A percentile compares a stretch with the other conserved stretches of the same genome.
Conservation (phyloP, 169 alveolate genomes). For the Plasmodium gaboni region DNA sequence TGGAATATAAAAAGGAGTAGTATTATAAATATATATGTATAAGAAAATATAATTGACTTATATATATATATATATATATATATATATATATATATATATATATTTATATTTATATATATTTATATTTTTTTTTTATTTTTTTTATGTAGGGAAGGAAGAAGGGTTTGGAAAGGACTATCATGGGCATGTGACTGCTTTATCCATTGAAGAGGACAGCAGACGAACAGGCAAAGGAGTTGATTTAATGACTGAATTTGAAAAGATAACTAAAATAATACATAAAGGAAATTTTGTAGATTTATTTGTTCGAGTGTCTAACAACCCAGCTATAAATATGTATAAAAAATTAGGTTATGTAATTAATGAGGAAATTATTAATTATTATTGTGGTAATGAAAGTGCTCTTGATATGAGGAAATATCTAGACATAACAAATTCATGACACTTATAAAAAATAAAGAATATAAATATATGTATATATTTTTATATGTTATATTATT, state of each 20-base stretch:
- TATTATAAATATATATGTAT: too few species aligned
- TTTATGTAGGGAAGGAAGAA: constrained; percentile 54
- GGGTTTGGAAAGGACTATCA: constrained; percentile 56
- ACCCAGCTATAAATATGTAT: constrained; percentile 80
- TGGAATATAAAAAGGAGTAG: not conserved
- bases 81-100: too few species aligned
- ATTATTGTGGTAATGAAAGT: constrained; percentile 80
- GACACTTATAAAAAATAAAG: not conserved
- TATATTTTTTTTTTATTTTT: not conserved
- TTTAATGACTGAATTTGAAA: constrained; percentile 82
- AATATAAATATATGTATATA: constrained; percentile 2
- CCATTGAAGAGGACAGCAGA: constrained; percentile 77
- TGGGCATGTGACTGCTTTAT: constrained; percentile 84
- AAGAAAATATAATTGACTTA: too few species aligned
- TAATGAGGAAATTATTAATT: constrained; percentile 77
- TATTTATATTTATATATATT: too few species aligned
- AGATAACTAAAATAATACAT: constrained; percentile 69
- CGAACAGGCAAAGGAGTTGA: constrained; percentile 79
- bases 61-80: too few species aligned
- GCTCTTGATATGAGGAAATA: constrained; percentile 85
- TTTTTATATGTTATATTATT: too few species aligned
- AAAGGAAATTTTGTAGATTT: constrained; percentile 78
- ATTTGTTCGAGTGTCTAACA: constrained; percentile 77
- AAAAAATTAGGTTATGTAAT: constrained; percentile 77
- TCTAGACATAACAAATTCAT: constrained; percentile 2